Percentiles rank a stretch among this genome's conserved stretches.
Conservation (phyloP, 208 protist genomes). For the Acanthamoeba castellanii region DNA sequence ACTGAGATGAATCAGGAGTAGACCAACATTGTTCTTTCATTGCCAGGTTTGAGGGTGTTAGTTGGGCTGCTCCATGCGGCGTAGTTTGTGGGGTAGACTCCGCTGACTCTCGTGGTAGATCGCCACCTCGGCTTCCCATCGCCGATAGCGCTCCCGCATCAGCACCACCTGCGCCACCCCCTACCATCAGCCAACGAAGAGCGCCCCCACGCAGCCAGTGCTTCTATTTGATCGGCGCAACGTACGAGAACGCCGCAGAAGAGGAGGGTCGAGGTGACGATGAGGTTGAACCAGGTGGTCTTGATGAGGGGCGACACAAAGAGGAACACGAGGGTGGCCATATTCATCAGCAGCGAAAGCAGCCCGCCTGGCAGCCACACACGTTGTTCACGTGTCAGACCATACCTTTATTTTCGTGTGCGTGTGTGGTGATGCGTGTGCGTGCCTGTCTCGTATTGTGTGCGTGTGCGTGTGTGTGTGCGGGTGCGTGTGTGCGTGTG, state of each 20-base stretch:
- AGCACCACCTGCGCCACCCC: neutral
- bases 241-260: constrained; percentile 12
- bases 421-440: too few species aligned
- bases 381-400: neutral
- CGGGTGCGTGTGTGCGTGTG: neutral
- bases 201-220: too few species aligned
- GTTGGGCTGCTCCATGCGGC: too few species aligned
- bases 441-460: too few species aligned
- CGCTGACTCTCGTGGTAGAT: neutral
- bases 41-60: too few species aligned
- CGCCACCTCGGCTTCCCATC: neutral
- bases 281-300: constrained; percentile 12
- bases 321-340: constrained; percentile 19
- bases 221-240: too few species aligned
- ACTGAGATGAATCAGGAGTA: too few species aligned
- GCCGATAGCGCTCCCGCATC: neutral
- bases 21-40: too few species aligned
- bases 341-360: neutral
- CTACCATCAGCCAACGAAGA: too few species aligned
- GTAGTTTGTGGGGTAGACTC: too few species aligned
- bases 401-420: too few species aligned
- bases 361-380: constrained; percentile 15
- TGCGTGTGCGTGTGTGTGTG: too few species aligned
- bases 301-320: constrained; percentile 30
- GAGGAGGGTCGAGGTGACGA: neutral